phyloP scores from a whole-genome alignment of 2,329 filamentous ascomycete species.

The Chaetomiaceae sp. region DNA sequence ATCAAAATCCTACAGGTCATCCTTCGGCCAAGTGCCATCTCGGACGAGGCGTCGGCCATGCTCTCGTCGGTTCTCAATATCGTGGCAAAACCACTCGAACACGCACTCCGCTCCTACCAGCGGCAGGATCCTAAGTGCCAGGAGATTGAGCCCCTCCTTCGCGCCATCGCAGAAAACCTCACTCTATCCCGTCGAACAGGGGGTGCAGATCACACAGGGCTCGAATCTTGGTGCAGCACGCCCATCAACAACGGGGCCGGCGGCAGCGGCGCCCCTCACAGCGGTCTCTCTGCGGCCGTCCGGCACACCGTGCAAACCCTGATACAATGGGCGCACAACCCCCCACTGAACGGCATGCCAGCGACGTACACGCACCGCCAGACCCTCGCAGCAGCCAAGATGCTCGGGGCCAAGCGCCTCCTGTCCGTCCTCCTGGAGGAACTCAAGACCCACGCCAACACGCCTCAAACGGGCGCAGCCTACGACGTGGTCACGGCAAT shows the following conservation, averaged over 20 bases:
- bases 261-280: slow-evolving; percentile 36
- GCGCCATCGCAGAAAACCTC: slow-evolving; percentile 58
- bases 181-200: slow-evolving; percentile 57
- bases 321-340: slow-evolving; percentile 62
- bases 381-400: slow-evolving; percentile 55
- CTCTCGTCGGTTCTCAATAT: slow-evolving; percentile 67
- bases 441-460: slow-evolving; percentile 56
- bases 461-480: slow-evolving; percentile 55
- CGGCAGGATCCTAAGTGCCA: slow-evolving; percentile 62
- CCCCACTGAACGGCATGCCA: slow-evolving; percentile 51
- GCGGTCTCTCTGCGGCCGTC: slow-evolving; percentile 54
- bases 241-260: slow-evolving; percentile 1
- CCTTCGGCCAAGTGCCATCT: slow-evolving; percentile 64
- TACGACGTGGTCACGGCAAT: slow-evolving; percentile 67
- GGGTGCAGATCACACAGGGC: slow-evolving; percentile 59
- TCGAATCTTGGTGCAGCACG: slow-evolving; percentile 62
- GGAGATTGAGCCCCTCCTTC: slow-evolving; percentile 65
- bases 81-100: slow-evolving; percentile 64
- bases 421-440: slow-evolving; percentile 64
- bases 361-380: slow-evolving; percentile 70
- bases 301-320: slow-evolving; percentile 59
- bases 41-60: slow-evolving; percentile 67
- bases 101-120: slow-evolving; percentile 62
- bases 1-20: slow-evolving; percentile 70
- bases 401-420: slow-evolving; percentile 59